Evolutionary conservation across 768 basidiomycete species (phyloP), one percentile per base, ranked within the genome.

Genomic region (Sutorius australiensis): DNA sequence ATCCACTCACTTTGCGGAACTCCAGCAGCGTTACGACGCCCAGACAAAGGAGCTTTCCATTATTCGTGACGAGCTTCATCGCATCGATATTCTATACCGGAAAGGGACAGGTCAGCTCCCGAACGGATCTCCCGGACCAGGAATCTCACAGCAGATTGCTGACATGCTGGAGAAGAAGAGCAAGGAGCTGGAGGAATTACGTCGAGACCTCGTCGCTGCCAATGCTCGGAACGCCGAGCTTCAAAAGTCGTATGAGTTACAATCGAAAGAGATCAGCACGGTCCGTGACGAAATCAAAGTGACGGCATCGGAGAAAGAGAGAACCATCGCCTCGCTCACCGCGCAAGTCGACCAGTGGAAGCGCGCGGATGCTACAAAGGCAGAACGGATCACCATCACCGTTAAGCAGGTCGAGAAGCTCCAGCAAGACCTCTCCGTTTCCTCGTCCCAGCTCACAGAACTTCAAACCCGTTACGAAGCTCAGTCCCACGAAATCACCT

Each of bases 171-270:
- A 46, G n/a, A 21, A 46, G 30, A 55, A 50, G 44, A 32, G 43
- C 12, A 31, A 45, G 14, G 3, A 36, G 17, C 44, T 57, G 21
- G 36, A 27, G 13, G 37, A 37, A 24, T 51, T 58, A 47, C 45
- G 51, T 32, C 32, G 4, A 11, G 40, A 43, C 24, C 33, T 58
- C 14, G 17, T 13, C 1, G n/a, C 5, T 2, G 28, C 44, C 14
- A 53, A 48, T n/a, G 32, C 55, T 36, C 51, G 40, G 40, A 42
- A 53, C 6, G 30, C 19, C 2, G 48, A 47, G 31, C 44, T 58
- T 24, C 48, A 53, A 33, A 53, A n/a, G n/a, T 46, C 14, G 19
- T 37, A 36, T 13, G 56, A 56, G n/a, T 30, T 12, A 7, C 1
- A 49, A 24, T 53, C 51, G 6, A 48, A 17, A 24, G 41, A 50